A percentile compares a stretch with the other conserved stretches of the same genome.
These are phyloP conservation scores for Chloranthus sessilifolius DNA, from an alignment of 164 flowering plant genomes.

Conservation along the genomic window DNA sequence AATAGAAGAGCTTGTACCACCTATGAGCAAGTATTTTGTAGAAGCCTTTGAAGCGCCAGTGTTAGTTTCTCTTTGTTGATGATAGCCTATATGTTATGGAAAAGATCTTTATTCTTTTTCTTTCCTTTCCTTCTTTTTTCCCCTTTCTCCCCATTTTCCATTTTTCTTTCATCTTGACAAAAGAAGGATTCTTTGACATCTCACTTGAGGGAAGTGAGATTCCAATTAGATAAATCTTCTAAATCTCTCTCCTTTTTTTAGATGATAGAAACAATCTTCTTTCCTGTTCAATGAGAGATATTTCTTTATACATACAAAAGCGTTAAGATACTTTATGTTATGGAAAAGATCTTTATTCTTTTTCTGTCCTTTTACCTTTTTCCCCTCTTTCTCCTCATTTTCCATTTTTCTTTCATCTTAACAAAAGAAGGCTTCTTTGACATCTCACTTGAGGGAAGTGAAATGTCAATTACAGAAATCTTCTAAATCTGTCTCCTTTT, in stretches of 20 bases:
- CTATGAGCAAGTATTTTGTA: no score
- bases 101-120: no score
- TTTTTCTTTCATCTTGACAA: not conserved
- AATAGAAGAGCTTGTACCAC: no score
- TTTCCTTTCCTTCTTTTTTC: no score
- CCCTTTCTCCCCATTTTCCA: no score
- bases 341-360: no score
- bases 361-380: no score
- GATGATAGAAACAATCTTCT: not conserved
- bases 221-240: not conserved
- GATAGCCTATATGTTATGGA: no score
- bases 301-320: not conserved
- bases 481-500: not conserved
- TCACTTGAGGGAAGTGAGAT: not conserved
- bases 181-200: not conserved
- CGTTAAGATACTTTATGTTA: no score
- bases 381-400: no score
- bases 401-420: not conserved
- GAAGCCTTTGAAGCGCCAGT: no score
- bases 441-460: not conserved
- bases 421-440: not conserved
- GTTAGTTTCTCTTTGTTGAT: no score
- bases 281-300: not conserved
- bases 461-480: not conserved
- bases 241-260: not conserved